These are phyloP conservation scores for Hortiboletus campestris DNA, from an alignment of 768 basidiomycete species.

Conservation along the genomic window DNA sequence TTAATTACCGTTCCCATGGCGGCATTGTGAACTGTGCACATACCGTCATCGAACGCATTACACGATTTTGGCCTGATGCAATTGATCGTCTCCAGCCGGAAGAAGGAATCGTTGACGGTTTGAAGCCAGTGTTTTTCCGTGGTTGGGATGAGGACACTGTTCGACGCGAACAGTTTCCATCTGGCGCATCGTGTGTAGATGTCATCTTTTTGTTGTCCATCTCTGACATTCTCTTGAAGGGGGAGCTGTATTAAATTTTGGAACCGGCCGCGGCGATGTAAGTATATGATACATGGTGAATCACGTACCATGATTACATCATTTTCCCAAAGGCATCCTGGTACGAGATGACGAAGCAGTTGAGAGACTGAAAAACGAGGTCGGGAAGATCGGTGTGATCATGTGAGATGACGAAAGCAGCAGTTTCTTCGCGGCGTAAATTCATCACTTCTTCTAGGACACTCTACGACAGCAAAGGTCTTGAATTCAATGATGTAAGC, in stretches of 20 bases:
- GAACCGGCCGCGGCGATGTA: constrained; percentile 66
- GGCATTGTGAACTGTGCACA: constrained; percentile 76
- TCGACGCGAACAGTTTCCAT: constrained; percentile 56
- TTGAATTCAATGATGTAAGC: no score
- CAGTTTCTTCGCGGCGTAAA: no score
- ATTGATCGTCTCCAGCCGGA: constrained; percentile 62
- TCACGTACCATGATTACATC: not conserved
- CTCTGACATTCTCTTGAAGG: constrained; percentile 29
- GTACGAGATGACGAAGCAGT: no score
- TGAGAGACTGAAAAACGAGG: no score
- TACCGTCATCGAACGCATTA: constrained; percentile 60
- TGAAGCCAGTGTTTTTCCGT: constrained; percentile 57
- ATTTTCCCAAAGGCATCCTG: no score
- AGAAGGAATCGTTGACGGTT: constrained; percentile 50
- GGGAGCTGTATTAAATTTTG: constrained; percentile 56
- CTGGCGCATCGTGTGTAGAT: constrained; percentile 42
- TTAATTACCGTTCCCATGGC: constrained; percentile 70
- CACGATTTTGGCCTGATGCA: constrained; percentile 57
- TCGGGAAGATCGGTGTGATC: no score
- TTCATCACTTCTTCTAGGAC: no score
- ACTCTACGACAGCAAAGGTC: no score
- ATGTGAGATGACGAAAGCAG: no score
- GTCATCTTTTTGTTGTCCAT: not conserved
- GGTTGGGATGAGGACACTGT: constrained; percentile 44
- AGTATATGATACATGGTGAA: constrained; percentile 2